A percentile compares a stretch with the other conserved stretches of the same genome.
These are phyloP conservation scores for Aspergillus sp. DNA, from an alignment of 2,329 filamentous ascomycete genomes.

Conservation along the genomic window DNA sequence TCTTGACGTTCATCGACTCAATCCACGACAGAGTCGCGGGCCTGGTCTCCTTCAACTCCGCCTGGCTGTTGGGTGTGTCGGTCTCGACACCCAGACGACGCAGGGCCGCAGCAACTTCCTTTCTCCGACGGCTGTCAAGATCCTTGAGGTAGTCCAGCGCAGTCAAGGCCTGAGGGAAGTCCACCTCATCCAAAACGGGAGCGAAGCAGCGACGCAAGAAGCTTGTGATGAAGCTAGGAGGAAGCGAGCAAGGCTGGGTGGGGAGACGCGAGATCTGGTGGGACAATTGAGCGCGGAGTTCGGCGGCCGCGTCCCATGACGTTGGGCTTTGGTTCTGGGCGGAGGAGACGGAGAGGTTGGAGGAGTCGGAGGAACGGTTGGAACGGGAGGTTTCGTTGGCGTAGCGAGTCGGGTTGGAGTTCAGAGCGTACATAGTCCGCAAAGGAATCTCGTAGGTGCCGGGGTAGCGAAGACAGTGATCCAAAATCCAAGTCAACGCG, in stretches of 20 bases:
- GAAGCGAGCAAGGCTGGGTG: slow-evolving; percentile 55
- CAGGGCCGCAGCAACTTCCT: slow-evolving; percentile 51
- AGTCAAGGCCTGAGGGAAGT: slow-evolving; percentile 60
- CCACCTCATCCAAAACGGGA: slow-evolving; percentile 49
- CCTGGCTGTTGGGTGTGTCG: slow-evolving; percentile 42
- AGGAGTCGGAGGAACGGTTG: slow-evolving; percentile 29
- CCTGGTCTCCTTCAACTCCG: slow-evolving; percentile 44
- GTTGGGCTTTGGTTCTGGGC: slow-evolving; percentile 13
- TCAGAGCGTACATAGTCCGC: slow-evolving; percentile 61
- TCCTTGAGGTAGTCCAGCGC: slow-evolving; percentile 61
- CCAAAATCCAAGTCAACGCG: slow-evolving; percentile 48
- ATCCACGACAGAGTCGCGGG: slow-evolving; percentile 54
- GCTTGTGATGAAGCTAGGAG: slow-evolving; percentile 55
- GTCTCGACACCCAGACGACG: slow-evolving; percentile 47
- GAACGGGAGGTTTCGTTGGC: slow-evolving; percentile 32
- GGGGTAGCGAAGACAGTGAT: slow-evolving; percentile 56
- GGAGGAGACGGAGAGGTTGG: slow-evolving; percentile 21
- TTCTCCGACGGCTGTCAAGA: slow-evolving; percentile 53
- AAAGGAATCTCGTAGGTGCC: slow-evolving; percentile 60
- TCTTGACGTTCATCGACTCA: slow-evolving; percentile 45
- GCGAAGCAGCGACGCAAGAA: slow-evolving; percentile 57
- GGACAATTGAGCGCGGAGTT: slow-evolving; percentile 37
- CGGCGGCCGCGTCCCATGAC: slow-evolving; percentile 30
- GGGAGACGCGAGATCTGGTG: slow-evolving; percentile 52
- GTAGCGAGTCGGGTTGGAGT: slow-evolving; percentile 48